Evolutionary conservation across 352 stramenopile genomes (phyloP), one percentile per base, ranked within the genome.

Genomic region (Elongisporangium undulatum): DNA sequence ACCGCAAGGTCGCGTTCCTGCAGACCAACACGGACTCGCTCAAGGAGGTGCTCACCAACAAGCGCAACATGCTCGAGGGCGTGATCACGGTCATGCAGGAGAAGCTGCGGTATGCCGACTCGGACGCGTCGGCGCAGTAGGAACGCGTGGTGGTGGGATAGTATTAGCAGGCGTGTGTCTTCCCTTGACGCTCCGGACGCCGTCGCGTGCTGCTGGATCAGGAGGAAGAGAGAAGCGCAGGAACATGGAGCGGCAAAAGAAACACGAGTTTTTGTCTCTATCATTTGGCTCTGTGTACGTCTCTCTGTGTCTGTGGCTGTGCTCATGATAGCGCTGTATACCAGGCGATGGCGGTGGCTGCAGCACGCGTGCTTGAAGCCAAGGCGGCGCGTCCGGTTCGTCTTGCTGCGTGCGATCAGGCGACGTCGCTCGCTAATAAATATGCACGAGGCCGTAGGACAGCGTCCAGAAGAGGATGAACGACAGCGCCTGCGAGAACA

Each of bases 11-110:
- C 6, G 92, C 92, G 57, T 85, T 98, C 58, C 72, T 98, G 22
- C 82, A 97, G 77, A 91, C 75, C 62, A 98, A 98, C 75, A 94
- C 80, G 60, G 93, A 98, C 23, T 94, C 94, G 66, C 77, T 98
- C 66, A 94, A 95, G 67, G 85, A 91, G 26, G 90, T 94, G 59
- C 74, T 95, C 34, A 72, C 86, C 45, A 71, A 58, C 63, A 94
- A 95, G 73, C 83, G 82, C 48, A 85, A 86, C 65, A 95, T 90
- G 78, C 66, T 90, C 12, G 81, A 93, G 54, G 79, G 78, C 49
- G 84, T 92, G 56, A 71, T 93, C 53, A 84, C 87, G 63, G 78
- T 93, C 57, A 89, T 95, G 79, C 85, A 95, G 71, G 72, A 91
- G 48, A 95, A 93, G 74, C 72, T 95, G 45, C 83, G 82, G 56